These are phyloP conservation scores for Plasmodium falciparum DNA, from an alignment of 169 alveolate species.

Conservation along the genomic window DNA sequence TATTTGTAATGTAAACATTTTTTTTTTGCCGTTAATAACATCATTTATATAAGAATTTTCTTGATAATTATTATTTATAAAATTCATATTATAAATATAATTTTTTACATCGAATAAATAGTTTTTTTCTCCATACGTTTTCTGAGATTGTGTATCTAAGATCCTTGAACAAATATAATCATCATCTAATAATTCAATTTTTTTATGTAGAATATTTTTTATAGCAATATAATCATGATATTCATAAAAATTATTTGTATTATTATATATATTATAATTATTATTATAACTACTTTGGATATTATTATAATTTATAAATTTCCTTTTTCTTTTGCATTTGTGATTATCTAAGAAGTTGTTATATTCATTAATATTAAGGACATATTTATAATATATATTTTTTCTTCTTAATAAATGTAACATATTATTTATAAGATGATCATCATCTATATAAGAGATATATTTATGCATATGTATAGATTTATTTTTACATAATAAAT, in stretches of 20 bases:
- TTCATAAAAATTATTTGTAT: slow-evolving; percentile 25
- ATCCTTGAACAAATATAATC: slow-evolving; percentile 39
- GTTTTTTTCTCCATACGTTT: slow-evolving; percentile 47
- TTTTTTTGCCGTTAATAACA: neutral
- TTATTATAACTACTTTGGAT: neutral
- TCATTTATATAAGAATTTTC: slow-evolving; percentile 9
- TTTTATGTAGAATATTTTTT: slow-evolving; percentile 36
- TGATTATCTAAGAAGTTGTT: too few relatives aligned
- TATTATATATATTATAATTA: neutral
- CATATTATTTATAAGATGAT: slow-evolving; percentile 72
- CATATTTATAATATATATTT: slow-evolving; percentile 25
- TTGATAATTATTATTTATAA: neutral
- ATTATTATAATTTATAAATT: too few relatives aligned
- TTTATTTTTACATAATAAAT: slow-evolving; percentile 11
- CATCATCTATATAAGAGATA: slow-evolving; percentile 39
- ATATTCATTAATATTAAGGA: slow-evolving; percentile 18
- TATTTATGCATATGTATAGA: neutral
- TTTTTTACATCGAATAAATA: slow-evolving; percentile 49
- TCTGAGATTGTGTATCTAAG: slow-evolving; percentile 4
- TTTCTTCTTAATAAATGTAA: slow-evolving; percentile 44
- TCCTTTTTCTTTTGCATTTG: too few relatives aligned
- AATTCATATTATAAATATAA: slow-evolving; percentile 29
- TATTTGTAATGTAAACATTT: neutral
- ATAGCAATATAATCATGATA: slow-evolving; percentile 2
- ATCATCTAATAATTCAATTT: slow-evolving; percentile 45